Base-by-base conservation (phyloP, 805 yeast genomes). In the Kodamaea restingae region DNA sequence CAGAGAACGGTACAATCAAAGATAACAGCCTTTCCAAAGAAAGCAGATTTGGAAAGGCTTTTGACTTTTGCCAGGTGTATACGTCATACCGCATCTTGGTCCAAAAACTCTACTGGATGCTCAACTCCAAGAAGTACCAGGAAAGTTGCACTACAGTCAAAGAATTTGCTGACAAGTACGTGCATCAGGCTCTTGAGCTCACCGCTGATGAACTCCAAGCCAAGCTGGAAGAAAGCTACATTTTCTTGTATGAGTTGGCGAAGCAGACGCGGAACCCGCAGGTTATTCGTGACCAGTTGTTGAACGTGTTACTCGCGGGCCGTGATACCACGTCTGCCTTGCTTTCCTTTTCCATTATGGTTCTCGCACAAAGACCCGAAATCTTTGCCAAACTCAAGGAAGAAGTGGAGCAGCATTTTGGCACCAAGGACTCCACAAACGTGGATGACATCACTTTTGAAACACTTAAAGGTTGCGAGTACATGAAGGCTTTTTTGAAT, bases 271-370 rank as follows among this genome's bases (percentile, higher is more conserved):
- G 67, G 39, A 72, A 74, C 47, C 71, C 73, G 15, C 51, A 41
- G 32, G 60, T 63, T n/a, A 65, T 74, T 40, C 61, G 77, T 36
- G 76, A 71, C 50, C 78, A 74, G 56, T 58, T 71, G 18, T 58
- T 73, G 49, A 73, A 71, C 47, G 66, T 74, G 39, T 60, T 74
- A 36, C 54, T 73, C n/a, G 79, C 79, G 11, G 78, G 77, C 20
- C 61, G 79, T 47, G 78, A 74, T 49, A 74, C 79, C 30, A 74
- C 79, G 6, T 77, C 78, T 8, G 67, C 70, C 4, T 55, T 71
- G 27, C 61, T 74, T 40, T 61, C 74, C n/a, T 70, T 63, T 51
- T 51, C 65, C 14, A 52, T 71, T 25, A 68, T 58, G 47, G 70
- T 70, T 49, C 58, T 74, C 35, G 67, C 73, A 7, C 57, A 70